These are phyloP conservation scores for Clavispora santaluciae DNA, from an alignment of 805 yeast species.

Conservation along the genomic window DNA sequence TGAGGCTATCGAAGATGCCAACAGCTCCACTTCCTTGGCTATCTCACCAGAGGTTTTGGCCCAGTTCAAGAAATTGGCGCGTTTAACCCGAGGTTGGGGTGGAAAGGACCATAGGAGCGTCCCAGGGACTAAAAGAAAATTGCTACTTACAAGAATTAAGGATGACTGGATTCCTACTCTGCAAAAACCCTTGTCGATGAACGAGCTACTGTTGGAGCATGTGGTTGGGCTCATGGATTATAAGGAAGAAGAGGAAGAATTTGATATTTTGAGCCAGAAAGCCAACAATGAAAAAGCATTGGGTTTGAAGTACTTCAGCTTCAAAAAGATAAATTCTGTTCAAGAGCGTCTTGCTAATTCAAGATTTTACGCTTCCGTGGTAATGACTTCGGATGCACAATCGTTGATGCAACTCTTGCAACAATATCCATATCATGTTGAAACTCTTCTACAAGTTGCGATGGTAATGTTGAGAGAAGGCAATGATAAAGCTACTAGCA, in stretches of 20 bases:
- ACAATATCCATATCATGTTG: conserved; percentile 67
- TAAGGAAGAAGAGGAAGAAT: conserved; percentile 29
- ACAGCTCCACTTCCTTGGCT: conserved; percentile 65
- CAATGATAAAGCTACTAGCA: conserved; percentile 60
- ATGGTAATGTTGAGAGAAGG: conserved; percentile 73
- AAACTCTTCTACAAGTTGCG: conserved; percentile 75
- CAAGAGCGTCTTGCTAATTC: conserved; percentile 40
- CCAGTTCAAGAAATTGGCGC: conserved; percentile 54
- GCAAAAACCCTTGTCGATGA: conserved; percentile 58
- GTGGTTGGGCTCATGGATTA: conserved; percentile 30
- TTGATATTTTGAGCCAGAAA: conserved; percentile 24
- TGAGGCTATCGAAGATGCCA: conserved; percentile 70
- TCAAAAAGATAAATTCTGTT: conserved; percentile 33
- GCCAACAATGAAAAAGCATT: conserved; percentile 26
- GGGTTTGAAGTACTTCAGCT: conserved; percentile 56
- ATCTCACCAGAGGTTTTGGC: conserved; percentile 64
- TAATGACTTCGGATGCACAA: conserved; percentile 76
- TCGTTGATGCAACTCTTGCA: conserved; percentile 55
- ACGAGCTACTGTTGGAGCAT: conserved; percentile 41
- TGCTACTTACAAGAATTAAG: conserved; percentile 64
- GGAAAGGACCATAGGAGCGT: conserved; percentile 69
- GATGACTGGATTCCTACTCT: conserved; percentile 78
- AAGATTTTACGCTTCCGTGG: conserved; percentile 58
- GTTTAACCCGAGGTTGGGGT: conserved; percentile 76
- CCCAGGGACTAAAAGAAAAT: conserved; percentile 70